These are phyloP conservation scores for Sabuloglossum arenarium DNA, from an alignment of 495 filamentous ascomycete species.

Conservation along the genomic window DNA sequence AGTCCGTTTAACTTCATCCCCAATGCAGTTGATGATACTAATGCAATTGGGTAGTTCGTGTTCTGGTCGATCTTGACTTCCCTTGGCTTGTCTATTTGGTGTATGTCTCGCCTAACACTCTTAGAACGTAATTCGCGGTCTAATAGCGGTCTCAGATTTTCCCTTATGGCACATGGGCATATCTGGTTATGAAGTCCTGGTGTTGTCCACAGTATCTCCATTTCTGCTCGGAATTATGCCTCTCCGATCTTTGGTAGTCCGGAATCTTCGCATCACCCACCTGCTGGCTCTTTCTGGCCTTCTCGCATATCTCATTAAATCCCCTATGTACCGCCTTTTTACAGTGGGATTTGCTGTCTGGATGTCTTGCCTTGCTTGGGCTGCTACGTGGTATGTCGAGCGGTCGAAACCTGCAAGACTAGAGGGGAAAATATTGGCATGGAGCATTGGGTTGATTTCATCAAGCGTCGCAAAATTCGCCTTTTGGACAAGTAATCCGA, in stretches of 20 bases:
- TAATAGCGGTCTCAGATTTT: conserved; percentile 34
- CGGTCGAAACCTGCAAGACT: conserved; percentile 50
- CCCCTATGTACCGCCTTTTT: conserved; percentile 61
- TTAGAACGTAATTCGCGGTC: not conserved
- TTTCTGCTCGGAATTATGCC: conserved; percentile 54
- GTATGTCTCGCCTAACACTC: conserved; percentile 33
- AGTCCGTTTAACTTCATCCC: conserved; percentile 25
- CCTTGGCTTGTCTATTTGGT: conserved; percentile 80
- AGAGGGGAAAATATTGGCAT: conserved; percentile 62
- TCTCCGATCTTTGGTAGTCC: conserved; percentile 42
- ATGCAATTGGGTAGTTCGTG: conserved; percentile 40
- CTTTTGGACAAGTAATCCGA: conserved; percentile 87
- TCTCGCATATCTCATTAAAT: conserved; percentile 53
- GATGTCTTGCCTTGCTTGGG: conserved; percentile 62
- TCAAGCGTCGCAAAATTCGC: conserved; percentile 86
- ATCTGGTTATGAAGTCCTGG: conserved; percentile 80
- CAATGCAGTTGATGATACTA: conserved; percentile 7
- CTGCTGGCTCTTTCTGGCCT: conserved; percentile 59
- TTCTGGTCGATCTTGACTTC: conserved; percentile 93
- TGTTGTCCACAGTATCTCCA: conserved; percentile 70
- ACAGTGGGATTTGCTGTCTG: conserved; percentile 57
- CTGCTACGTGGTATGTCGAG: conserved; percentile 59
- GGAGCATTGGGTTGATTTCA: conserved; percentile 59
- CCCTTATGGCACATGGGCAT: conserved; percentile 99
- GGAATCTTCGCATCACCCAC: conserved; percentile 48